phyloP scores from a whole-genome alignment of 2,329 filamentous ascomycete genomes.

The Diaporthe batatas region DNA sequence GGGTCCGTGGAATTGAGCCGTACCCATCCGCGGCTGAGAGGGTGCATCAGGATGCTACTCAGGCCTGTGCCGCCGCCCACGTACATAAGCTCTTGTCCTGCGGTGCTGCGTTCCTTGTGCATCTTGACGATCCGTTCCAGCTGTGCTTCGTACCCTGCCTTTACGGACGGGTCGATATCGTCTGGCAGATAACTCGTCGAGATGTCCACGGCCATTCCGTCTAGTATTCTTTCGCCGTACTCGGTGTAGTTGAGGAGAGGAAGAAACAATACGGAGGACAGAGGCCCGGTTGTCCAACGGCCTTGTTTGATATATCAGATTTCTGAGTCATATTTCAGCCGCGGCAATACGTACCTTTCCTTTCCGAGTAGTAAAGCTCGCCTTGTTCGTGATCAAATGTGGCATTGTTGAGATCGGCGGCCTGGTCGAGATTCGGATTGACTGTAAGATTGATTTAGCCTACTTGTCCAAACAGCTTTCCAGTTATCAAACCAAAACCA shows the following conservation, averaged over 20 bases:
- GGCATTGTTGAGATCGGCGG: conserved; percentile 1
- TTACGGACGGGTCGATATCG: neutral
- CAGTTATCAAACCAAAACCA: too few species aligned
- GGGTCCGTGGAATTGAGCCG: conserved; percentile 57
- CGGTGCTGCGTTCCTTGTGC: conserved; percentile 6
- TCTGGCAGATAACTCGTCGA: neutral
- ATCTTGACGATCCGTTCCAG: conserved; percentile 6
- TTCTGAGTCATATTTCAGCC: neutral
- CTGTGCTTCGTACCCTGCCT: neutral
- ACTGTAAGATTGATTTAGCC: neutral
- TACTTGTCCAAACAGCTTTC: too few species aligned
- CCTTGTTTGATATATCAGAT: neutral
- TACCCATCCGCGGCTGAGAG: conserved; percentile 28
- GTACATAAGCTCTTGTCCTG: conserved; percentile 2
- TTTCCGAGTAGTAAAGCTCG: conserved; percentile 8
- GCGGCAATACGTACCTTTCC: neutral
- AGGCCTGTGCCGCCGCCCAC: neutral
- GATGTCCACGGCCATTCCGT: neutral
- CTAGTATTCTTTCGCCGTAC: neutral
- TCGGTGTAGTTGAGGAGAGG: neutral
- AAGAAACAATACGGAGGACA: neutral
- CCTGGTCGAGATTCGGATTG: neutral
- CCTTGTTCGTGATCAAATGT: neutral
- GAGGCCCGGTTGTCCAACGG: conserved; percentile 4
- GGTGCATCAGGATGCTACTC: conserved; percentile 21